Conservation (phyloP, 331 rosid species). For the Stylosanthes scabra region DNA sequence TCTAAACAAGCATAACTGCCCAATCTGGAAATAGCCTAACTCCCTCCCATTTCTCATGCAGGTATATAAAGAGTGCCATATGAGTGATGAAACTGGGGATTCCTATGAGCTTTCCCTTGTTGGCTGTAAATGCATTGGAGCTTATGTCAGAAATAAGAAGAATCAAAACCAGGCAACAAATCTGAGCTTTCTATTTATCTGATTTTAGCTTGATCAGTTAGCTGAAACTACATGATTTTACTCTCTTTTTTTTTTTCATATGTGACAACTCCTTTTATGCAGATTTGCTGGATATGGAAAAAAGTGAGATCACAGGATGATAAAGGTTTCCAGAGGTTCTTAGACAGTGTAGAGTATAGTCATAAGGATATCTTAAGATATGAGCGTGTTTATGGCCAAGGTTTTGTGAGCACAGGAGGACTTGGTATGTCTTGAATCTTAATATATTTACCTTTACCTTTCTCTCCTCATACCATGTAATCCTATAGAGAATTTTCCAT, state of each 20-base stretch:
- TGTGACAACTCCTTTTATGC: constrained; percentile 24
- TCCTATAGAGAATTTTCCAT: not conserved
- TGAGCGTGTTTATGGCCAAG: constrained; percentile 82
- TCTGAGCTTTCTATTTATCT: constrained; percentile 6
- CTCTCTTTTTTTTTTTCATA: not conserved
- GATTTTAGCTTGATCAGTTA: constrained; percentile 12
- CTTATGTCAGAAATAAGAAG: constrained; percentile 89
- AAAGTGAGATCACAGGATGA: constrained; percentile 75
- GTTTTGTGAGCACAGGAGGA: constrained; percentile 98
- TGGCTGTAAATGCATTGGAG: constrained; percentile 93
- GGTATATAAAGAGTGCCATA: constrained; percentile 77
- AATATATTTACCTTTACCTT: not conserved
- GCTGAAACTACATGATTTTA: constrained; percentile 10
- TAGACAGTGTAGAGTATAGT: constrained; percentile 86
- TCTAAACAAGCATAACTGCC: too few relatives aligned
- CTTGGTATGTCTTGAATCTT: constrained; percentile 56
- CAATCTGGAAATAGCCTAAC: too few relatives aligned
- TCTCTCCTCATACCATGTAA: not conserved
- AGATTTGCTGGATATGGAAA: constrained; percentile 97
- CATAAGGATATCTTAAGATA: constrained; percentile 70
- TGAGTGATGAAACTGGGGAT: constrained; percentile 60
- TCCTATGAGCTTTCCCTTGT: constrained; percentile 85
- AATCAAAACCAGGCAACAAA: constrained; percentile 87
- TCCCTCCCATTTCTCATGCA: constrained; percentile 33
- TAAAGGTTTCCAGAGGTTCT: constrained; percentile 79